Evolutionary conservation across 495 filamentous ascomycete species (phyloP).

Genomic region (Baudoinia panamericana): DNA sequence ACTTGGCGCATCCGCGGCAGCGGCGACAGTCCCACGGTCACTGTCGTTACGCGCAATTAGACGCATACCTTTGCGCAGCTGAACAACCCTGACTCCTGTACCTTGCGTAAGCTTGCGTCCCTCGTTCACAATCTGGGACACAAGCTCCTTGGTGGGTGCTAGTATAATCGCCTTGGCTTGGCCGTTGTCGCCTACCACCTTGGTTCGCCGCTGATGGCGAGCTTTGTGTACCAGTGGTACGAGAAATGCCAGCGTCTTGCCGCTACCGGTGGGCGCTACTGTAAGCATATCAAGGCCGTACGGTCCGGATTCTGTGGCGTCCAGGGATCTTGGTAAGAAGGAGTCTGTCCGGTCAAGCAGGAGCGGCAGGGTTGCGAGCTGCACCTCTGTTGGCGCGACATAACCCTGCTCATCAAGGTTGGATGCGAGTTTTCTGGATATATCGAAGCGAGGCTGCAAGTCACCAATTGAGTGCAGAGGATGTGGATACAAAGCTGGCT

Average conservation of each 20-base stretch:
- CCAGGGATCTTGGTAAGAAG: neutral
- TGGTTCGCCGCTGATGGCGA: slow-evolving; percentile 15
- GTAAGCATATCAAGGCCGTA: slow-evolving; percentile 59
- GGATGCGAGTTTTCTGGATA: slow-evolving; percentile 54
- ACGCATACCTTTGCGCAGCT: slow-evolving; percentile 75
- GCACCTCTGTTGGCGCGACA: slow-evolving; percentile 78
- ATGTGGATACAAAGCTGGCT: slow-evolving; percentile 52
- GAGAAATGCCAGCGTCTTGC: slow-evolving; percentile 90
- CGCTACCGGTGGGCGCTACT: slow-evolving; percentile 88
- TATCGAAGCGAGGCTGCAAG: slow-evolving; percentile 51
- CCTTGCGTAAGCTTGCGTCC: slow-evolving; percentile 64
- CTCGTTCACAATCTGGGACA: slow-evolving; percentile 84
- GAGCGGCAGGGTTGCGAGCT: slow-evolving; percentile 72
- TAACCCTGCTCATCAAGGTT: slow-evolving; percentile 82
- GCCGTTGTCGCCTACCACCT: slow-evolving; percentile 32
- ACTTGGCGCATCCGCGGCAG: no score
- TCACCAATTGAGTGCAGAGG: slow-evolving; percentile 68
- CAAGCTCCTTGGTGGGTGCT: slow-evolving; percentile 86
- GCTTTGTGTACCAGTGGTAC: slow-evolving; percentile 60
- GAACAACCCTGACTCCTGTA: slow-evolving; percentile 64
- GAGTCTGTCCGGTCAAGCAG: slow-evolving; percentile 37
- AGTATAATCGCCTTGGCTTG: slow-evolving; percentile 52
- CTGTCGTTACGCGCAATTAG: slow-evolving; percentile 36
- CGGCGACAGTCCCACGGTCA: no score
- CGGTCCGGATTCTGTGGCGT: no score